Evolutionary conservation across 2,329 filamentous ascomycete genomes (phyloP).

Genomic region (Apiospora rasikravindrae): DNA sequence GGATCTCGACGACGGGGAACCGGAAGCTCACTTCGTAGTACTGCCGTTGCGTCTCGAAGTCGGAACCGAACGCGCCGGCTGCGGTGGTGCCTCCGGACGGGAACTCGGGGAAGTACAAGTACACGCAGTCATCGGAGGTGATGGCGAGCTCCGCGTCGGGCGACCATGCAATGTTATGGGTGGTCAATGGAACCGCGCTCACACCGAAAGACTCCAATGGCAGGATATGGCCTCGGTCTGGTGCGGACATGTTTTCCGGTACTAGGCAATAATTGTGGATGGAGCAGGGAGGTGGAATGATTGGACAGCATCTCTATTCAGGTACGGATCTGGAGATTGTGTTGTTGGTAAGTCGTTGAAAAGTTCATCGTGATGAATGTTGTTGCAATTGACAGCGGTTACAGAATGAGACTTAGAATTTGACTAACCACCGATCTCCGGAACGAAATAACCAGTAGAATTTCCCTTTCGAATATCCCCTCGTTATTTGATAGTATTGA

Average conservation of each 20-base stretch:
- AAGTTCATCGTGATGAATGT: neutral
- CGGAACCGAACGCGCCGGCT: conserved; percentile 19
- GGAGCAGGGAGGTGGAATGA: neutral
- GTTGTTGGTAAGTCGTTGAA: neutral
- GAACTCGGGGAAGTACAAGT: conserved; percentile 57
- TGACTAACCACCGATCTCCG: neutral
- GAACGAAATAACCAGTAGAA: neutral
- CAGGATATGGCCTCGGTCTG: conserved; percentile 42
- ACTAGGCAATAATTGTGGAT: neutral
- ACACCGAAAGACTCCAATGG: conserved; percentile 54
- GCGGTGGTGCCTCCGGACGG: conserved; percentile 28
- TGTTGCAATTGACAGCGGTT: neutral
- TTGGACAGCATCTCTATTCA: neutral
- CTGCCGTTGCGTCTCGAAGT: conserved; percentile 34
- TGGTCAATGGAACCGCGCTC: conserved; percentile 49
- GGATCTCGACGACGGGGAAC: conserved; percentile 37
- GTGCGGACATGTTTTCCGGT: conserved; percentile 26
- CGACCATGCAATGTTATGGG: conserved; percentile 56
- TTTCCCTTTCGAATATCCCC: neutral
- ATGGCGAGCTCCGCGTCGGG: conserved; percentile 63
- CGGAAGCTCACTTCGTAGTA: conserved; percentile 38
- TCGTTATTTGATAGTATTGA: neutral
- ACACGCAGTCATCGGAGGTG: conserved; percentile 60
- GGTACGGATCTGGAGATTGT: neutral
- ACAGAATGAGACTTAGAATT: neutral